phyloP scores from a whole-genome alignment of 257 asterid species.

The Primulina tabacum region DNA sequence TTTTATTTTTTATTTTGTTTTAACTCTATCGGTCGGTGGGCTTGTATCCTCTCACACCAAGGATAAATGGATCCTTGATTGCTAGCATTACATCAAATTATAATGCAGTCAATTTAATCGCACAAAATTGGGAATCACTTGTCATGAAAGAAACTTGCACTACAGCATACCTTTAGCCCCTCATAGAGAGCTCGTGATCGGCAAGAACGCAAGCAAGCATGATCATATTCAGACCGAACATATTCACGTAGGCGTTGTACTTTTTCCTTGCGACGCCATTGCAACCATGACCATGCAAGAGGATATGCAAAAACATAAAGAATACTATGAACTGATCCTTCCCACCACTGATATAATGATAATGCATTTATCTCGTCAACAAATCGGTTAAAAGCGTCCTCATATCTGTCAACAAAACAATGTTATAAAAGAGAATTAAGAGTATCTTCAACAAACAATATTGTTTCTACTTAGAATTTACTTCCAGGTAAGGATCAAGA shows the following conservation, averaged over 20 bases:
- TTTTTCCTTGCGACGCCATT: conserved; percentile 77
- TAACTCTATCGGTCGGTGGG: not conserved
- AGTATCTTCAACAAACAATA: conserved; percentile 1
- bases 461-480: too few species aligned
- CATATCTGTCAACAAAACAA: conserved; percentile 57
- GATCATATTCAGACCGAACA: conserved; percentile 92
- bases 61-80: not conserved
- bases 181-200: conserved; percentile 93
- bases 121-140: not conserved
- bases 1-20: not conserved
- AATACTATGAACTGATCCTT: conserved; percentile 73
- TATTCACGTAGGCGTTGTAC: conserved; percentile 79
- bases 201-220: conserved; percentile 90
- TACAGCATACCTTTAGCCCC: conserved; percentile 70
- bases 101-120: conserved; percentile 7
- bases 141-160: conserved; percentile 12
- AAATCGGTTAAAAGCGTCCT: conserved; percentile 84
- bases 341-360: conserved; percentile 94
- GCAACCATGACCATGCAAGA: conserved; percentile 86
- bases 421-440: conserved; percentile 12
- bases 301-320: conserved; percentile 68
- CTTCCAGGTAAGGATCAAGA: too few species aligned
- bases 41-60: not conserved
- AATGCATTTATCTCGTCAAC: conserved; percentile 76
- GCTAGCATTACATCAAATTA: conserved; percentile 3